phyloP scores from a whole-genome alignment of 1,139 yeast genomes.

The Hyphopichia pseudoburtonii region DNA sequence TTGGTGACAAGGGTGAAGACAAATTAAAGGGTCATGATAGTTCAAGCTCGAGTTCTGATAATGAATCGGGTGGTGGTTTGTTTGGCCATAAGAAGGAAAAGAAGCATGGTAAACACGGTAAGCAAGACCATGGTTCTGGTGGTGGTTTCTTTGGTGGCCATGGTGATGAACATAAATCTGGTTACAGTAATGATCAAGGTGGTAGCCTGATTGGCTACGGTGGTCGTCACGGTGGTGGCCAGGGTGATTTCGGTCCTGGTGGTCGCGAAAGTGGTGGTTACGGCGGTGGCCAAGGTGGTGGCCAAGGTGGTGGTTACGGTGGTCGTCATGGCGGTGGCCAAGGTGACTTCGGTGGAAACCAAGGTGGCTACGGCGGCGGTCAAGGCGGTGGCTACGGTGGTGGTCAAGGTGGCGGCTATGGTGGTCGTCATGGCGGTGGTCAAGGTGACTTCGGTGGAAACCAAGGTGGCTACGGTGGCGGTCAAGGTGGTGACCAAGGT shows the following conservation, averaged over 20 bases:
- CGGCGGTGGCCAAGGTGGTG: conserved; percentile 11
- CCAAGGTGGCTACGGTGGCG: conserved; percentile 13
- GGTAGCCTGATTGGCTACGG: conserved; percentile 10
- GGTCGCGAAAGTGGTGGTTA: conserved; percentile 12
- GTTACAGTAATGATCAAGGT: too few species aligned
- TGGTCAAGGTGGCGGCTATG: conserved; percentile 8
- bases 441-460: conserved; percentile 11
- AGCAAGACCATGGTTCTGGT: conserved; percentile 1
- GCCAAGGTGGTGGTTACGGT: conserved; percentile 11
- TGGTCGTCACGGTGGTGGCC: conserved; percentile 7
- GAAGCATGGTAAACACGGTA: conserved; percentile 2
- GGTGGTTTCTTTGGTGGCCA: conserved; percentile 6
- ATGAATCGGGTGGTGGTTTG: conserved; percentile 10
- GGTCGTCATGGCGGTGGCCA: conserved; percentile 10
- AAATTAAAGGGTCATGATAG: conserved; percentile 18
- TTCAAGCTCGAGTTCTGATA: not conserved
- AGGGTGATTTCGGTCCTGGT: conserved; percentile 10
- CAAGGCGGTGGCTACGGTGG: conserved; percentile 7
- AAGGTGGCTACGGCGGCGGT: conserved; percentile 12
- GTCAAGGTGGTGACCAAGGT: conserved; percentile 10
- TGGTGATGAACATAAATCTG: conserved; percentile 7
- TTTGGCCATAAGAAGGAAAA: conserved; percentile 13
- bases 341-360: conserved; percentile 10
- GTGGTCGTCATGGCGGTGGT: conserved; percentile 7
- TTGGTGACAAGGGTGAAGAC: conserved; percentile 56